phyloP scores from a whole-genome alignment of 1,139 yeast species.

The Blastobotrys ciferrii region DNA sequence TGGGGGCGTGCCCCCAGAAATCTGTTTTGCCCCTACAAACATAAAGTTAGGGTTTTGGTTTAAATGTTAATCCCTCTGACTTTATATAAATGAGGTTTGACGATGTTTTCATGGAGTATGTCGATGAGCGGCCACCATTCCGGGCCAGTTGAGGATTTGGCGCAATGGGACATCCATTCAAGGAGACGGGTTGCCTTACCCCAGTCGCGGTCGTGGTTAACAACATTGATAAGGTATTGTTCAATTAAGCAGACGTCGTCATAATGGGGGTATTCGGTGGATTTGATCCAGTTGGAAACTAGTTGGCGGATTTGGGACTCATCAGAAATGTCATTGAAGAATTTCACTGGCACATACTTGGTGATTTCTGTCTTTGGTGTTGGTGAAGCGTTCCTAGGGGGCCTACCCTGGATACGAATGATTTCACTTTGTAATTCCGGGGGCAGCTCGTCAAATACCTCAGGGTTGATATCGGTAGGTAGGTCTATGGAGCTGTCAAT shows the following conservation, averaged over 20 bases:
- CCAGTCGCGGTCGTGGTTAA: constrained; percentile 28
- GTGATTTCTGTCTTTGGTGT: constrained; percentile 11
- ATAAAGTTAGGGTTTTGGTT: no score
- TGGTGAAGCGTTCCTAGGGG: not conserved
- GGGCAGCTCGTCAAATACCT: constrained; percentile 20
- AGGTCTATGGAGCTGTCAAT: constrained; percentile 6
- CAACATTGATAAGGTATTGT: constrained; percentile 22
- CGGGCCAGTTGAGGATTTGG: not conserved
- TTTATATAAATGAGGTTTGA: not conserved
- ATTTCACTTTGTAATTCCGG: constrained; percentile 17
- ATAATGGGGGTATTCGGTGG: constrained; percentile 48
- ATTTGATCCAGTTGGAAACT: constrained; percentile 54
- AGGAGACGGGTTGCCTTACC: constrained; percentile 23
- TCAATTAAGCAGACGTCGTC: constrained; percentile 47
- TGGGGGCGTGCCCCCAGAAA: no score
- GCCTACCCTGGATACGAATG: constrained; percentile 28
- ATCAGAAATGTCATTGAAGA: constrained; percentile 37
- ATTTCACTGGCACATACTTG: constrained; percentile 37
- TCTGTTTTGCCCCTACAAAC: no score
- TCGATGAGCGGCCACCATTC: constrained; percentile 3
- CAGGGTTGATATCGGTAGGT: constrained; percentile 17
- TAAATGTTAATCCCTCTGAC: not conserved
- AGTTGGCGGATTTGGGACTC: constrained; percentile 41
- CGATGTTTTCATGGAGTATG: not conserved
- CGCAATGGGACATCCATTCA: constrained; percentile 21